These are phyloP conservation scores for Pichia kluyveri DNA, from an alignment of 805 yeast species.

Conservation along the genomic window DNA sequence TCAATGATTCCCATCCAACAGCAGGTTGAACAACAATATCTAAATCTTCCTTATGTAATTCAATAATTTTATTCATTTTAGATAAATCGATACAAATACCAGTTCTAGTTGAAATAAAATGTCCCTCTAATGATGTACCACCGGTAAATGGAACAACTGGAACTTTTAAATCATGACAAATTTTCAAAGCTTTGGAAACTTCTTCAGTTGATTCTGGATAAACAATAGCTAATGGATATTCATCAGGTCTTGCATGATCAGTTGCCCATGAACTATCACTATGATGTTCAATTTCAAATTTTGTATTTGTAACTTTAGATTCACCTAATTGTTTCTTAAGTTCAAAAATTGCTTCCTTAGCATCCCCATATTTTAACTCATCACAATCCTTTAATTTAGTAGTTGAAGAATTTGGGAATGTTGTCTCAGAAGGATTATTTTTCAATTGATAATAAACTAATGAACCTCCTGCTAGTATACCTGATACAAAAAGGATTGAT, in stretches of 20 bases:
- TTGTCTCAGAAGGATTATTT: slow-evolving; percentile 17
- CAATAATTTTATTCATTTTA: slow-evolving; percentile 50
- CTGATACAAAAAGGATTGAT: no score
- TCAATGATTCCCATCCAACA: slow-evolving; percentile 68
- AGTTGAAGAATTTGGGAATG: slow-evolving; percentile 32
- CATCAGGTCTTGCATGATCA: slow-evolving; percentile 25
- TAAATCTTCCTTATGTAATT: slow-evolving; percentile 53
- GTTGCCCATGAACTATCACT: slow-evolving; percentile 27
- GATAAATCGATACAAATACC: slow-evolving; percentile 55
- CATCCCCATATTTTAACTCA: slow-evolving; percentile 48
- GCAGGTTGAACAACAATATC: slow-evolving; percentile 74
- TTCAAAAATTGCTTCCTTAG: slow-evolving; percentile 36
- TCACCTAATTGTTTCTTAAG: slow-evolving; percentile 43
- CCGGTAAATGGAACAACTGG: slow-evolving; percentile 75
- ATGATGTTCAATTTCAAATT: slow-evolving; percentile 22
- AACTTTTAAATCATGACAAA: slow-evolving; percentile 49
- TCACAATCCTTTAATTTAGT: slow-evolving; percentile 36
- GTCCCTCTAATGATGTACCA: slow-evolving; percentile 76
- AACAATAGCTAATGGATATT: slow-evolving; percentile 36
- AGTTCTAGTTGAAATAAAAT: slow-evolving; percentile 59
- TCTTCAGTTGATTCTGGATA: slow-evolving; percentile 61
- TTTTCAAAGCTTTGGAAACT: slow-evolving; percentile 52
- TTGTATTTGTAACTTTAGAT: slow-evolving; percentile 35
- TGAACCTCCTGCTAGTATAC: slow-evolving; percentile 11
- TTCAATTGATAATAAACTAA: slow-evolving; percentile 14